Conservation (phyloP, 2,329 filamentous ascomycete species). For the Stagonosporopsis tanaceti region DNA sequence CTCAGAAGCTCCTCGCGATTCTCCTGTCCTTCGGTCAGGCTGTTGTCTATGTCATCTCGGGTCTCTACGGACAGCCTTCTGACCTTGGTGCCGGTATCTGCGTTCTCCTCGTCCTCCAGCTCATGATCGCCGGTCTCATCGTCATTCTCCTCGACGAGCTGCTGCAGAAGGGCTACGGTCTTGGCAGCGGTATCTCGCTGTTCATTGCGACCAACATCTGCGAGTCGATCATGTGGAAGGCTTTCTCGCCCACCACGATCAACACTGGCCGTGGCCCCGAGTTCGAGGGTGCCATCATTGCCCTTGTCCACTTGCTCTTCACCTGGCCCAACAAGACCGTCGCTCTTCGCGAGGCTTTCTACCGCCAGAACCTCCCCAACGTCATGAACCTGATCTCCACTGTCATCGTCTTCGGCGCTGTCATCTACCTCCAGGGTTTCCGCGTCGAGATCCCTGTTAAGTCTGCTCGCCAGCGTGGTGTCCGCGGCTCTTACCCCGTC, state of each 20-base stretch:
- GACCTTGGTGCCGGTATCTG: conserved; percentile 98
- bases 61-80: conserved; percentile 92
- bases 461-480: conserved; percentile 97
- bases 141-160: conserved; percentile 99
- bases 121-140: conserved; percentile 96
- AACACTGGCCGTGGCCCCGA: conserved; percentile 99
- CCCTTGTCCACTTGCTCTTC: conserved; percentile 95
- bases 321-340: conserved; percentile 99
- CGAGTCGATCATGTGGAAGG: conserved; percentile 99
- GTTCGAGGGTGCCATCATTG: conserved; percentile 98
- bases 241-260: conserved; percentile 98
- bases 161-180: conserved; percentile 98
- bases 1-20: conserved; percentile 91
- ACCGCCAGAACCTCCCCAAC: conserved; percentile 98
- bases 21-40: conserved; percentile 97
- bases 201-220: conserved; percentile 99
- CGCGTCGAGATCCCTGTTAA: conserved; percentile 99
- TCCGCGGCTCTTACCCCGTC: conserved; percentile 96
- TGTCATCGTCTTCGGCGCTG: conserved; percentile 89
- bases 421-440: conserved; percentile 99
- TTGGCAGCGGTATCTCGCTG: conserved; percentile 97
- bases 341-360: conserved; percentile 97
- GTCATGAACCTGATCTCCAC: conserved; percentile 98
- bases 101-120: conserved; percentile 96
- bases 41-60: conserved; percentile 95